Percentiles rank a stretch among this genome's conserved stretches.
phyloP scores from a whole-genome alignment of 2,329 filamentous ascomycete species.

The Colletotrichum sublineola region DNA sequence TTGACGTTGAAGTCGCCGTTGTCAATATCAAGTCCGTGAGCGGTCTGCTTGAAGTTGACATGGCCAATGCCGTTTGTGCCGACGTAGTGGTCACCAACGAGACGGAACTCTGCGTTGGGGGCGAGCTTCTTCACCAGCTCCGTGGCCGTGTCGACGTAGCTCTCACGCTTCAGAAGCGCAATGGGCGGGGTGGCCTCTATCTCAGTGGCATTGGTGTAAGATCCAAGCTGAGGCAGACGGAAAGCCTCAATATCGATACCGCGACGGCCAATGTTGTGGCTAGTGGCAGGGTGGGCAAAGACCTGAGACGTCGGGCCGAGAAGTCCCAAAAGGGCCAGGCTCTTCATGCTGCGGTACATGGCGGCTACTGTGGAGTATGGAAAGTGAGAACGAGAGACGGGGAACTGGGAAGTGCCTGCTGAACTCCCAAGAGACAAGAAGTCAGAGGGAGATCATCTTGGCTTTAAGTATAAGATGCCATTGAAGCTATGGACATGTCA shows the following conservation, averaged over 20 bases:
- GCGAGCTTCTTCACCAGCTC: slow-evolving; percentile 52
- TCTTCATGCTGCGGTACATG: slow-evolving; percentile 49
- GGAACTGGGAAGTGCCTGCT: slow-evolving; percentile 26
- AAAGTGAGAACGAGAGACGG: slow-evolving; percentile 17
- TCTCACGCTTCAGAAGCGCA: slow-evolving; percentile 49
- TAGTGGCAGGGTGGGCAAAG: slow-evolving; percentile 50
- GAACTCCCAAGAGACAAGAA: slow-evolving; percentile 6
- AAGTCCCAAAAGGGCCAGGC: slow-evolving; percentile 51
- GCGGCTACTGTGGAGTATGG: not conserved
- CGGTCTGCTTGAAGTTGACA: slow-evolving; percentile 68
- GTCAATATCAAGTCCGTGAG: slow-evolving; percentile 65
- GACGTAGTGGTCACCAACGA: slow-evolving; percentile 62
- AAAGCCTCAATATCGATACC: slow-evolving; percentile 52
- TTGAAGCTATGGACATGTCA: not conserved
- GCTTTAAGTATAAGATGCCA: slow-evolving; percentile 20
- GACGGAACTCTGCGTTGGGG: slow-evolving; percentile 57
- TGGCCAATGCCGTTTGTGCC: slow-evolving; percentile 64
- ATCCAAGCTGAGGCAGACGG: slow-evolving; percentile 49
- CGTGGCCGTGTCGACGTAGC: slow-evolving; percentile 56
- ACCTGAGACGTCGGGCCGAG: slow-evolving; percentile 50
- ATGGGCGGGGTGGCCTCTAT: slow-evolving; percentile 46
- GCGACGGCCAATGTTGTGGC: slow-evolving; percentile 46
- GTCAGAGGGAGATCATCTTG: not conserved
- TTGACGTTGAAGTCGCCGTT: slow-evolving; percentile 69
- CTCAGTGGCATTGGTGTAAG: slow-evolving; percentile 50